Percentiles rank a stretch among this genome's conserved stretches.
Conservation (phyloP, 1,284 basidiomycete species). For the Fistulinella cinereoalba region DNA sequence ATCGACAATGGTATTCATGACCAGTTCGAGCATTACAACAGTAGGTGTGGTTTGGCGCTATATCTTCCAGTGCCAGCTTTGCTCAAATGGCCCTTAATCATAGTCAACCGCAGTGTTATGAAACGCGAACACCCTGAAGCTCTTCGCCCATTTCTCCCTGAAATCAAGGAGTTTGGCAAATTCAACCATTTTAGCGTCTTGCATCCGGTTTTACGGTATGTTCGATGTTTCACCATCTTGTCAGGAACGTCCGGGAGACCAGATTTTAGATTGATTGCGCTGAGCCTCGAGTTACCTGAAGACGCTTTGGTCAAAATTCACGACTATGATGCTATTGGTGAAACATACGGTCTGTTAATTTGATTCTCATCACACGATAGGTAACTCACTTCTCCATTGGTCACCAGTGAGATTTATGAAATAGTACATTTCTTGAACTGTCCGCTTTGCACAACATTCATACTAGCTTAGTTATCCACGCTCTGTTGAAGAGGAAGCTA, state of each 20-base stretch:
- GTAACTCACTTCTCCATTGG: conserved; percentile 16
- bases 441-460: not conserved
- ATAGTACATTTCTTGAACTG: conserved; percentile 32
- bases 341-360: conserved; percentile 44
- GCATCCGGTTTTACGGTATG: conserved; percentile 47
- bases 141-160: conserved; percentile 54
- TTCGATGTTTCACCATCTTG: not conserved
- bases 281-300: conserved; percentile 59
- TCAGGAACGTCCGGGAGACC: not conserved
- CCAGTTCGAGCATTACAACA: conserved; percentile 57
- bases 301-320: conserved; percentile 54
- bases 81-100: not conserved
- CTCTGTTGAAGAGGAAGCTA: conserved; percentile 51
- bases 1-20: conserved; percentile 56
- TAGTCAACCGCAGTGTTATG: conserved; percentile 49
- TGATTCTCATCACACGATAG: not conserved
- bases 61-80: not conserved
- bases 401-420: conserved; percentile 49
- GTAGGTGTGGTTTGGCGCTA: conserved; percentile 32
- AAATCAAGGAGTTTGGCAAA: conserved; percentile 51
- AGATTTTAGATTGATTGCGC: conserved; percentile 45
- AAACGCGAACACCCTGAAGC: conserved; percentile 47
- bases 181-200: conserved; percentile 53
- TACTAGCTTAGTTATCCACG: conserved; percentile 40
- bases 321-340: conserved; percentile 41